A percentile compares a stretch with the other conserved stretches of the same genome.
phyloP scores from a whole-genome alignment of 1,139 yeast genomes.

The Scheffersomyces lignicola region DNA sequence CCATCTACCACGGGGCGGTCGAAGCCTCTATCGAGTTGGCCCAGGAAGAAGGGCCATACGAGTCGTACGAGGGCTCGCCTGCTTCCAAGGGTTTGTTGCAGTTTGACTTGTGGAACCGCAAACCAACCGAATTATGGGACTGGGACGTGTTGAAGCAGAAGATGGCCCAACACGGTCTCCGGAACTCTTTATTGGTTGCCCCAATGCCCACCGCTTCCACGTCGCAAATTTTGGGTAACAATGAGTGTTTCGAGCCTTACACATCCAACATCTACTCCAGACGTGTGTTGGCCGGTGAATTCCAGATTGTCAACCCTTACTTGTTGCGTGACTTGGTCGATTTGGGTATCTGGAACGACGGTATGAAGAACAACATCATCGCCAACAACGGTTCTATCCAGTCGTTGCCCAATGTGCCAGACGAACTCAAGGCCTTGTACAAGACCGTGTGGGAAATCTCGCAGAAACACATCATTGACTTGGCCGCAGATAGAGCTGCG shows the following conservation, averaged over 20 bases:
- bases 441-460: slow-evolving; percentile 65
- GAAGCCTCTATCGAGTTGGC: slow-evolving; percentile 60
- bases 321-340: slow-evolving; percentile 55
- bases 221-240: slow-evolving; percentile 60
- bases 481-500: slow-evolving; percentile 64
- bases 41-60: slow-evolving; percentile 46
- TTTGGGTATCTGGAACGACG: slow-evolving; percentile 55
- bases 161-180: slow-evolving; percentile 47
- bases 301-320: slow-evolving; percentile 59
- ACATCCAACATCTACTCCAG: slow-evolving; percentile 60
- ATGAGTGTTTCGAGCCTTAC: slow-evolving; percentile 64
- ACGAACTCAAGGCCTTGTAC: slow-evolving; percentile 50
- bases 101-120: slow-evolving; percentile 58
- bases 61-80: slow-evolving; percentile 55
- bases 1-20: slow-evolving; percentile 59
- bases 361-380: slow-evolving; percentile 53
- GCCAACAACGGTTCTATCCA: slow-evolving; percentile 58
- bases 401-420: slow-evolving; percentile 50
- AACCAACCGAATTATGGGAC: slow-evolving; percentile 58
- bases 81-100: slow-evolving; percentile 58
- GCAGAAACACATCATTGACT: slow-evolving; percentile 55
- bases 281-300: slow-evolving; percentile 63
- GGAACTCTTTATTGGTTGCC: slow-evolving; percentile 61
- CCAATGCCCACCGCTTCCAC: slow-evolving; percentile 71
- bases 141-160: slow-evolving; percentile 53